Conservation (phyloP, 495 filamentous ascomycete genomes). For the Penicillium coffeae region DNA sequence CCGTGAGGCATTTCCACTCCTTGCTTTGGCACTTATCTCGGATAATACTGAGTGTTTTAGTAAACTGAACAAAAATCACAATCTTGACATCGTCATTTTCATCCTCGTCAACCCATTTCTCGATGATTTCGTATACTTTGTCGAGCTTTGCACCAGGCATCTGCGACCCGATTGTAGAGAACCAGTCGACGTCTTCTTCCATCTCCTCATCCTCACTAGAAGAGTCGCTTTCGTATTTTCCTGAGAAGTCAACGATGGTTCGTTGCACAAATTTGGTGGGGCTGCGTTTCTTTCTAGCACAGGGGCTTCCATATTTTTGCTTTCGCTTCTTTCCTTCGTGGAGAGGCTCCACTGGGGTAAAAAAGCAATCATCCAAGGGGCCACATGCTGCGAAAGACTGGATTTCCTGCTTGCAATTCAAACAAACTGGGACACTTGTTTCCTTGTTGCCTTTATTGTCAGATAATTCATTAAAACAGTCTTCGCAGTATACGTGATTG, state of each 20-base stretch:
- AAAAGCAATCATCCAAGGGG: too few species aligned
- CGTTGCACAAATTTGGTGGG: too few species aligned
- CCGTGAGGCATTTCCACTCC: not conserved
- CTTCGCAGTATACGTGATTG: constrained; percentile 5
- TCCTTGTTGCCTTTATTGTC: not conserved
- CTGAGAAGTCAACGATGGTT: too few species aligned
- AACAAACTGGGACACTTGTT: not conserved
- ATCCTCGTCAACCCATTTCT: not conserved
- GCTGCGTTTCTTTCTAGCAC: too few species aligned
- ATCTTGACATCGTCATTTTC: not conserved
- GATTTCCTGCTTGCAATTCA: not conserved
- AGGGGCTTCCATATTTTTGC: too few species aligned
- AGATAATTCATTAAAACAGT: not conserved
- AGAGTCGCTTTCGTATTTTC: too few species aligned
- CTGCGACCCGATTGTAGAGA: not conserved
- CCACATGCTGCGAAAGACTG: not conserved
- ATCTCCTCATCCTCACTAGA: not conserved
- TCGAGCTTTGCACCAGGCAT: not conserved
- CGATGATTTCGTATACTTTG: not conserved
- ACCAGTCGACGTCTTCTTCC: too few species aligned
- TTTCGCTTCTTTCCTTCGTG: too few species aligned
- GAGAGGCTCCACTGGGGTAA: too few species aligned
- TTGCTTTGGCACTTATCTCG: not conserved
- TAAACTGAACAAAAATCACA: not conserved
- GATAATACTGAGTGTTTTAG: not conserved